A percentile compares a stretch with the other conserved stretches of the same genome.
phyloP scores from a whole-genome alignment of 108 stramenopile genomes.

The Skeletonema costatum region DNA sequence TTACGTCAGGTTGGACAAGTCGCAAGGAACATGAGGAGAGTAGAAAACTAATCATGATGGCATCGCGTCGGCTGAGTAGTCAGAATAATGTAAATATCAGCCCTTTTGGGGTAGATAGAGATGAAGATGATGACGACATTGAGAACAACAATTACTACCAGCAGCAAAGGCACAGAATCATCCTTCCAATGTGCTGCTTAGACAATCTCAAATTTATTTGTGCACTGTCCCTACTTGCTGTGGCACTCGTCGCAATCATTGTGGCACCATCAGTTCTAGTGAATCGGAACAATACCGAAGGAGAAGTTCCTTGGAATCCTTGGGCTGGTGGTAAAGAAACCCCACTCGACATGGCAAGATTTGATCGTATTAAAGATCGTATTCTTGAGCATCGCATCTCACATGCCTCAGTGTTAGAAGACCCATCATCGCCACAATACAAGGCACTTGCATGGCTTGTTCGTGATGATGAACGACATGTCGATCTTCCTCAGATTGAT shows the following conservation, averaged over 20 bases:
- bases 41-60: conserved; percentile 17
- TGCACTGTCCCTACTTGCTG: neutral
- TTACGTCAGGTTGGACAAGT: neutral
- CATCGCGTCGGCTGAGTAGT: neutral
- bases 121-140: conserved; percentile 3
- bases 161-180: neutral
- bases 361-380: conserved; percentile 45
- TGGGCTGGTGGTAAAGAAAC: neutral
- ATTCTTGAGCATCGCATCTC: conserved; percentile 47
- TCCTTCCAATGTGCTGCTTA: neutral
- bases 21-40: conserved; percentile 17
- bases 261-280: neutral
- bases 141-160: neutral
- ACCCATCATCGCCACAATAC: conserved; percentile 27
- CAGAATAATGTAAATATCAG: neutral
- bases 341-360: conserved; percentile 14
- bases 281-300: neutral
- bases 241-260: neutral
- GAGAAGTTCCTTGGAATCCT: neutral
- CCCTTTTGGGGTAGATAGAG: neutral
- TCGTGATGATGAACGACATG: conserved; percentile 36
- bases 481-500: conserved; percentile 21
- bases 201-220: neutral
- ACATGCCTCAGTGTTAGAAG: conserved; percentile 30
- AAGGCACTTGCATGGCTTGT: conserved; percentile 45